Evolutionary conservation across 2,329 filamentous ascomycete species (phyloP).

Genomic region (Sporothrix schenckii): DNA sequence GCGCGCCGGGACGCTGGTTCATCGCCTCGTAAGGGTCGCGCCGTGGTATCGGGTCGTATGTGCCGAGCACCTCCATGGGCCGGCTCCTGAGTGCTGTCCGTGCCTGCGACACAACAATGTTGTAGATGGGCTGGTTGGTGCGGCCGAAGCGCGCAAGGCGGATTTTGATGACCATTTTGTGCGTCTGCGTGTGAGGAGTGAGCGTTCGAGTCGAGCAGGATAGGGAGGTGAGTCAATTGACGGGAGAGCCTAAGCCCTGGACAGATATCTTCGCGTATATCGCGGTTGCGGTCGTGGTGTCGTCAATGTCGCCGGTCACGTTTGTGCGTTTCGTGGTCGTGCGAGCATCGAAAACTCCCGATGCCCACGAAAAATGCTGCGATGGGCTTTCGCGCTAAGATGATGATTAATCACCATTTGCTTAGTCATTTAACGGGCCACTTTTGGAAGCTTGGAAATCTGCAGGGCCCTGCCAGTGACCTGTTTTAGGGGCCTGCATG

Average conservation of each 20-base stretch:
- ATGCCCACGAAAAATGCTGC: not conserved
- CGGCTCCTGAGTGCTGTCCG: conserved; percentile 78
- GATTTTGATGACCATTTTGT: conserved; percentile 84
- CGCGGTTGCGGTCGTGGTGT: not conserved
- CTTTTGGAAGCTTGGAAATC: not conserved
- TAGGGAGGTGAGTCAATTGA: not conserved
- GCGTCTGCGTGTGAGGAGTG: not conserved
- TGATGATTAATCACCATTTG: conserved; percentile 11
- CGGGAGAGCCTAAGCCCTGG: not conserved
- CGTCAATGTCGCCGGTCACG: not conserved
- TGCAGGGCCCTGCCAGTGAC: not conserved
- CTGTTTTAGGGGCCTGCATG: not conserved
- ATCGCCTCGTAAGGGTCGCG: conserved; percentile 53
- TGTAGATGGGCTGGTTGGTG: conserved; percentile 88
- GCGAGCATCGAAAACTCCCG: conserved; percentile 14
- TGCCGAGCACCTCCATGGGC: conserved; percentile 90
- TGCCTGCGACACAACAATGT: conserved; percentile 93
- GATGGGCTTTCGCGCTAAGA: not conserved
- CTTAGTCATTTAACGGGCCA: too few species aligned
- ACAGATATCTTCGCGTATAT: not conserved
- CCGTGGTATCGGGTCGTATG: conserved; percentile 70
- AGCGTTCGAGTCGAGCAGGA: not conserved
- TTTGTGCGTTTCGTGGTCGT: not conserved
- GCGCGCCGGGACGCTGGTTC: not conserved
- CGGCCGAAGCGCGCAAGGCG: conserved; percentile 92